Evolutionary conservation across 805 yeast genomes (phyloP).

Genomic region (Saturnispora sekii): DNA sequence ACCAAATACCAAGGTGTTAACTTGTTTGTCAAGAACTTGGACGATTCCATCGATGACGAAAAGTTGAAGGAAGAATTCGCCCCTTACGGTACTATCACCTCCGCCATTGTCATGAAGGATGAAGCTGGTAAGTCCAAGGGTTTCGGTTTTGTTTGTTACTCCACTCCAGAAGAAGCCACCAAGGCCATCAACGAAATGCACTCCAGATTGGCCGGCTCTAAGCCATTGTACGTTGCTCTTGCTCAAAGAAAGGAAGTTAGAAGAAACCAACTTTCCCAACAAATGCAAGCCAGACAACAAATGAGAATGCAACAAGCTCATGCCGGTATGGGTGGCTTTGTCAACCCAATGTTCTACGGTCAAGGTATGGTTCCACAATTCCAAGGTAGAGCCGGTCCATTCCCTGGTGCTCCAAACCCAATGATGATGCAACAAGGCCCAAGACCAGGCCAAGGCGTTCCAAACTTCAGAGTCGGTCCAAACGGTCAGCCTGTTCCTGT

Average conservation of each 20-base stretch:
- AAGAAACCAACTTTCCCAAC: conserved; percentile 94
- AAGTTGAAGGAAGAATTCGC: conserved; percentile 84
- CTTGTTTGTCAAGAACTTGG: conserved; percentile 93
- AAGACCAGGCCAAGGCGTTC: conserved; percentile 50
- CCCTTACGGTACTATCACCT: conserved; percentile 89
- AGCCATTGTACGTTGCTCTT: conserved; percentile 96
- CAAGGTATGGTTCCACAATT: conserved; percentile 46
- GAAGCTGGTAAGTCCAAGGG: conserved; percentile 95
- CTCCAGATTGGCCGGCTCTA: conserved; percentile 89
- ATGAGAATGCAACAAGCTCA: conserved; percentile 96
- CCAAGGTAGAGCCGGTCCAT: conserved; percentile 69
- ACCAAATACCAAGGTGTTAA: conserved; percentile 96
- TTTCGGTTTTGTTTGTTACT: conserved; percentile 96
- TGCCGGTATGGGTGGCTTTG: conserved; percentile 78
- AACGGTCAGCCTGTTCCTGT: conserved; percentile 77
- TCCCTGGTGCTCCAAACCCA: conserved; percentile 66
- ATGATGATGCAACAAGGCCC: conserved; percentile 58
- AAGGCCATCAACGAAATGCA: conserved; percentile 98
- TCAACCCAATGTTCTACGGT: conserved; percentile 78
- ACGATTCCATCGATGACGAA: conserved; percentile 87
- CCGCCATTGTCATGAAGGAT: conserved; percentile 93
- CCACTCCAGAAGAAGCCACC: conserved; percentile 97
- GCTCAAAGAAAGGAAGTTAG: conserved; percentile 99
- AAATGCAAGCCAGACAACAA: conserved; percentile 96
- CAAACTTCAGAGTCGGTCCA: conserved; percentile 56